phyloP scores from a whole-genome alignment of 2,329 filamentous ascomycete genomes.

The Talaromyces sp. region DNA sequence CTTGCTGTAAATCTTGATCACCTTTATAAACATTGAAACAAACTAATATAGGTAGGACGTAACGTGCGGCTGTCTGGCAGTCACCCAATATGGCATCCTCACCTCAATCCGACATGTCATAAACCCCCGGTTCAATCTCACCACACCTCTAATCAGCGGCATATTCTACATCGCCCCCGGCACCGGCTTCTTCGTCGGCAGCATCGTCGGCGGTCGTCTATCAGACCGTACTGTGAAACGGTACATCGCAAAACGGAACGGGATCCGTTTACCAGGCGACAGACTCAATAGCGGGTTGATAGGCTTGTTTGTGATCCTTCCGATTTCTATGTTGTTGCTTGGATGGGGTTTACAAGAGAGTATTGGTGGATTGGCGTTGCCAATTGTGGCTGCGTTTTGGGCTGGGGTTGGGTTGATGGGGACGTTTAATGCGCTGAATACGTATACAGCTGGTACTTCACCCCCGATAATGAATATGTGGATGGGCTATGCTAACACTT shows the following conservation, averaged over 20 bases:
- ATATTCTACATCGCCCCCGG: conserved; percentile 74
- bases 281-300: conserved; percentile 58
- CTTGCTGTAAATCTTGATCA: conserved; percentile 50
- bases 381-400: conserved; percentile 68
- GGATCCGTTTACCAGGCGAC: conserved; percentile 64
- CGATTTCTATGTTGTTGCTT: conserved; percentile 63
- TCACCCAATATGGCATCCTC: conserved; percentile 68
- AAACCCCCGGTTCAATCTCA: conserved; percentile 68
- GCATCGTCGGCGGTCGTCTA: conserved; percentile 65
- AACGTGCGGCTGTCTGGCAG: conserved; percentile 53
- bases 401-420: conserved; percentile 71
- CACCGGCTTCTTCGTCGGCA: conserved; percentile 65
- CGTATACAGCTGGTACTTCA: conserved; percentile 51
- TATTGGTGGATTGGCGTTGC: conserved; percentile 54
- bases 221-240: conserved; percentile 64
- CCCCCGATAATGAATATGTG: not conserved
- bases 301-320: conserved; percentile 57
- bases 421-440: conserved; percentile 71
- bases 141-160: conserved; percentile 62
- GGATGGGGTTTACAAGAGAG: conserved; percentile 60
- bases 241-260: conserved; percentile 58
- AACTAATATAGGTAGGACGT: conserved; percentile 24
- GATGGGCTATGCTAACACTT: not conserved
- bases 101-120: conserved; percentile 69
- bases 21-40: conserved; percentile 39